Conservation (phyloP, 78 protist species). For the Parvularia atlantis region DNA sequence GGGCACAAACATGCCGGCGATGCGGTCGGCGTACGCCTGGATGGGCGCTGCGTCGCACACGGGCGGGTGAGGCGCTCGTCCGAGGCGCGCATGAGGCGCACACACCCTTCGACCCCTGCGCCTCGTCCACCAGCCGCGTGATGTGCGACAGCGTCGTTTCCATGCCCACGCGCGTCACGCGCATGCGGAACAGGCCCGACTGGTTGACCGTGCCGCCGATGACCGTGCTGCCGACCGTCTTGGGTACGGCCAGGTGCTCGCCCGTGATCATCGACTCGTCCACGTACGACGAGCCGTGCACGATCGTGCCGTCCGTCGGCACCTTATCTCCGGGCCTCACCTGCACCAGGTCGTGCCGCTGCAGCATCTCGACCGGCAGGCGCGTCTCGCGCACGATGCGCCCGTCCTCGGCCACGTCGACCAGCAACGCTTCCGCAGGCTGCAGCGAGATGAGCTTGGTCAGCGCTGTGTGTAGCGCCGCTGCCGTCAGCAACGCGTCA, state of each 20-base stretch:
- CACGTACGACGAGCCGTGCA: constrained; percentile 17
- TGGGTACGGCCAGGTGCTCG: constrained; percentile 69
- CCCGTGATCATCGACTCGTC: constrained; percentile 92
- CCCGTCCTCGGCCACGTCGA: background rate
- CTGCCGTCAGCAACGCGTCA: too few species aligned
- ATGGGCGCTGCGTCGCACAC: too few species aligned
- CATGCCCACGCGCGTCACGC: constrained; percentile 59
- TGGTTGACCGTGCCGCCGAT: constrained; percentile 83
- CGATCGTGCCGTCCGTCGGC: constrained; percentile 11
- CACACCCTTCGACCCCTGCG: constrained; percentile 70
- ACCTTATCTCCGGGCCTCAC: background rate
- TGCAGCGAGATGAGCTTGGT: constrained; percentile 40
- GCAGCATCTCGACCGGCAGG: background rate
- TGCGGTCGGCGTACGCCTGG: constrained; percentile 59
- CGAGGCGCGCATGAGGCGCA: too few species aligned
- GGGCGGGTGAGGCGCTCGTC: too few species aligned
- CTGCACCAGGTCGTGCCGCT: background rate
- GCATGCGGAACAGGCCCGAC: constrained; percentile 40
- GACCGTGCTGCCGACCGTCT: constrained; percentile 49
- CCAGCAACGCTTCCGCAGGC: constrained; percentile 36
- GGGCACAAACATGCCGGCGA: constrained; percentile 80
- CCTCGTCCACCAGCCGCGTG: constrained; percentile 72
- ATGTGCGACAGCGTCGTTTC: constrained; percentile 74
- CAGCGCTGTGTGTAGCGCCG: too few species aligned
- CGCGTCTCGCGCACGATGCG: background rate